A percentile compares a stretch with the other conserved stretches of the same genome.
Evolutionary conservation across 495 filamentous ascomycete species (phyloP).

Genomic region (Hapsidospora chrysogenum): DNA sequence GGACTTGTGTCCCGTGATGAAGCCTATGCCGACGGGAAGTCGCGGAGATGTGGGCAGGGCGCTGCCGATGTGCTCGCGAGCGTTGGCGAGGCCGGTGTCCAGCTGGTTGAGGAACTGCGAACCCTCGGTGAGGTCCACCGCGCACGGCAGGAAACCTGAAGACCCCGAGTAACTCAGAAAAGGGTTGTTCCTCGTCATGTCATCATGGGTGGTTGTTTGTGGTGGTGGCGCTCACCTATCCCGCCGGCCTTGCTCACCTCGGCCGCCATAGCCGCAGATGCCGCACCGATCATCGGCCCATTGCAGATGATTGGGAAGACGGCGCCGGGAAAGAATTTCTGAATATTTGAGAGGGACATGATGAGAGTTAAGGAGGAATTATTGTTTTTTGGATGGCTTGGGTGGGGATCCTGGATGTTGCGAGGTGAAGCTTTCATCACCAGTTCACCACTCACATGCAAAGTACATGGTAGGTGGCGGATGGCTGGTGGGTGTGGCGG

Average conservation of each 20-base stretch:
- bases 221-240: conserved; percentile 23
- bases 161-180: background rate
- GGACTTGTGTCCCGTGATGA: conserved; percentile 15
- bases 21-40: conserved; percentile 22
- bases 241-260: conserved; percentile 53
- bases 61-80: conserved; percentile 10
- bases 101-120: conserved; percentile 13
- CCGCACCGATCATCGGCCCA: conserved; percentile 58
- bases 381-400: too few relatives aligned
- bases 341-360: background rate
- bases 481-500: too few relatives aligned
- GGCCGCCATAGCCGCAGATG: conserved; percentile 43
- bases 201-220: background rate
- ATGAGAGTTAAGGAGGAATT: too few relatives aligned
- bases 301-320: conserved; percentile 41
- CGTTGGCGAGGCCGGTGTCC: conserved; percentile 18
- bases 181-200: background rate
- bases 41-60: conserved; percentile 11
- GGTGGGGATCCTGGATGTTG: too few relatives aligned
- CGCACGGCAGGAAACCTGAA: conserved; percentile 21
- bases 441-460: too few relatives aligned
- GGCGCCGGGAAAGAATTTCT: conserved; percentile 38
- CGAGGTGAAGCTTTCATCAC: too few relatives aligned
- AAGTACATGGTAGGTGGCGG: too few relatives aligned
- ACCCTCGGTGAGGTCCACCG: conserved; percentile 14